phyloP scores from a whole-genome alignment of 345 rosid genomes.

The Gossypium thurberi region DNA sequence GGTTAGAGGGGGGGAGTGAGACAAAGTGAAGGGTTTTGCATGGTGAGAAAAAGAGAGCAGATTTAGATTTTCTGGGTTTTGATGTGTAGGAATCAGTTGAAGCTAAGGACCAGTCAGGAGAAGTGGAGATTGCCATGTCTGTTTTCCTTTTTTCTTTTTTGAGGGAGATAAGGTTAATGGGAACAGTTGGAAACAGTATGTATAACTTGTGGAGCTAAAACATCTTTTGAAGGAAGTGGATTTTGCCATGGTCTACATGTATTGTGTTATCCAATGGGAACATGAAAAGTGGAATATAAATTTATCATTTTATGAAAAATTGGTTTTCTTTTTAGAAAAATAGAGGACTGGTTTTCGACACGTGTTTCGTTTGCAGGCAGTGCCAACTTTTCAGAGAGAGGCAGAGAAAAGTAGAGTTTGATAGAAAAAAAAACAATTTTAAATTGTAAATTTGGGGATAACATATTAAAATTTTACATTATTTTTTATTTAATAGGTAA shows the following conservation, averaged over 20 bases:
- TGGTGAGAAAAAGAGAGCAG: conserved; percentile 18
- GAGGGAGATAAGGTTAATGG: conserved; percentile 2
- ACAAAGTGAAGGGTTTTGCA: conserved; percentile 27
- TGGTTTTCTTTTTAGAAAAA: not conserved
- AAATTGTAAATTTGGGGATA: too few relatives aligned
- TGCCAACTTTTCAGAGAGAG: not conserved
- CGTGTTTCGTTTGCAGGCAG: not conserved
- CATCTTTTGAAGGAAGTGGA: not conserved
- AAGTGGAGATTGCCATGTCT: conserved; percentile 44
- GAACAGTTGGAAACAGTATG: not conserved
- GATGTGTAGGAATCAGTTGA: conserved; percentile 21
- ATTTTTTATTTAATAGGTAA: too few relatives aligned
- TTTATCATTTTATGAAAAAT: not conserved
- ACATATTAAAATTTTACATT: too few relatives aligned
- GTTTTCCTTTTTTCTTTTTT: not conserved
- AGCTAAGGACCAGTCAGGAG: conserved; percentile 37
- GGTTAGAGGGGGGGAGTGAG: conserved; percentile 23
- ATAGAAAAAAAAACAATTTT: not conserved
- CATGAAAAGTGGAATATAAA: not conserved
- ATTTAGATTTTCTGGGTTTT: conserved; percentile 12
- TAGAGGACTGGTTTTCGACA: not conserved
- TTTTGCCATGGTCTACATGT: not conserved
- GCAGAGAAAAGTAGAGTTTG: not conserved
- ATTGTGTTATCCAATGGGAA: not conserved
- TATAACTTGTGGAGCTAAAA: not conserved